A percentile compares a stretch with the other conserved stretches of the same genome.
These are phyloP conservation scores for Polysphondylium violaceum DNA, from an alignment of 78 protist species.

Conservation along the genomic window DNA sequence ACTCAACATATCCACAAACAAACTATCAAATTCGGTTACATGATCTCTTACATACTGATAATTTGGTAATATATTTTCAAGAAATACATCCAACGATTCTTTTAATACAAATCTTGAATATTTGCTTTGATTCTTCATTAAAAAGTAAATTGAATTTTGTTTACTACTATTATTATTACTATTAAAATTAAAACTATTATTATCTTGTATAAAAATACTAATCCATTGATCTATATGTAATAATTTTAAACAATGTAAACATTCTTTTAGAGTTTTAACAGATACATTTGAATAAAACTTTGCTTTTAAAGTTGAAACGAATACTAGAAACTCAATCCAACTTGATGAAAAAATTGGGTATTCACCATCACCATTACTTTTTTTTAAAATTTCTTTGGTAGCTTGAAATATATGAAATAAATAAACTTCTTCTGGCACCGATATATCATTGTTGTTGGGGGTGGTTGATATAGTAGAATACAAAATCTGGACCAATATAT, in stretches of 20 bases:
- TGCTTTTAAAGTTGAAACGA: not conserved
- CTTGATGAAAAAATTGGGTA: not conserved
- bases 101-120: constrained; percentile 9
- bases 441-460: not conserved
- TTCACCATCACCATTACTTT: constrained; percentile 11
- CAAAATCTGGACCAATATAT: too few relatives aligned
- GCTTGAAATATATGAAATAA: constrained; percentile 20
- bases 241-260: constrained; percentile 17
- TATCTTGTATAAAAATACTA: not conserved
- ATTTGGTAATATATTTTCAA: not conserved
- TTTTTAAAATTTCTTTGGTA: constrained; percentile 22
- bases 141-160: not conserved
- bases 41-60: not conserved
- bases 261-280: constrained; percentile 43
- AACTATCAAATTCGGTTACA: not conserved
- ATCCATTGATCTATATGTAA: constrained; percentile 11
- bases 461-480: not conserved
- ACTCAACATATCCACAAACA: not conserved
- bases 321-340: constrained; percentile 10
- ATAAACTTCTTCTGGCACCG: not conserved
- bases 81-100: constrained; percentile 6
- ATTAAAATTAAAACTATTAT: not conserved
- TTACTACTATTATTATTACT: not conserved
- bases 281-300: not conserved
- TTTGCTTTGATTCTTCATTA: not conserved